These are phyloP conservation scores for Wickerhamomyces queroliae DNA, from an alignment of 805 yeast species.

Conservation along the genomic window DNA sequence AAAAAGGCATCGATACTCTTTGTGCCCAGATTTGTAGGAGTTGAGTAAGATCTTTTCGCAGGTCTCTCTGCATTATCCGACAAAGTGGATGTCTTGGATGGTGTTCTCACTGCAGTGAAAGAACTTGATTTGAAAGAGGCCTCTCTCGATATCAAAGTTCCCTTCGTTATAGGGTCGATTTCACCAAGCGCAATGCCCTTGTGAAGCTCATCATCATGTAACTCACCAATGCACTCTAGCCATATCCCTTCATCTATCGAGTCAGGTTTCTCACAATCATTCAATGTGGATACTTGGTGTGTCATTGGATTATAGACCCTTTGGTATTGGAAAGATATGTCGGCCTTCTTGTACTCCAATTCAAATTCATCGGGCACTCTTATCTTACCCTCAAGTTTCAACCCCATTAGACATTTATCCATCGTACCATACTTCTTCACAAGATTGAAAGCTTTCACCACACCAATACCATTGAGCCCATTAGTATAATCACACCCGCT, in stretches of 20 bases:
- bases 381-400: conserved; percentile 55
- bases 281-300: conserved; percentile 48
- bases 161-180: conserved; percentile 49
- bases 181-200: conserved; percentile 55
- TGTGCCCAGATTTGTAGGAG: background rate
- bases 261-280: conserved; percentile 47
- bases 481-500: conserved; percentile 97
- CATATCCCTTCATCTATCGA: conserved; percentile 25
- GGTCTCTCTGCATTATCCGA: background rate
- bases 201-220: conserved; percentile 41
- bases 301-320: conserved; percentile 72
- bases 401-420: conserved; percentile 49
- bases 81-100: background rate
- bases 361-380: conserved; percentile 52
- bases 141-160: conserved; percentile 15
- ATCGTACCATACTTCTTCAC: conserved; percentile 46
- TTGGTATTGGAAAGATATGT: conserved; percentile 76
- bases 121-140: background rate
- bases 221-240: conserved; percentile 34
- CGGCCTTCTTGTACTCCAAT: conserved; percentile 59
- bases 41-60: conserved; percentile 3
- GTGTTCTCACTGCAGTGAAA: background rate
- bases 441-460: conserved; percentile 63
- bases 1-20: conserved; percentile 12
- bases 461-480: conserved; percentile 79